Percentiles rank a stretch among this genome's conserved stretches.
Conservation (phyloP, 2,329 filamentous ascomycete species). For the Arthrobotrys pseudoclavata region DNA sequence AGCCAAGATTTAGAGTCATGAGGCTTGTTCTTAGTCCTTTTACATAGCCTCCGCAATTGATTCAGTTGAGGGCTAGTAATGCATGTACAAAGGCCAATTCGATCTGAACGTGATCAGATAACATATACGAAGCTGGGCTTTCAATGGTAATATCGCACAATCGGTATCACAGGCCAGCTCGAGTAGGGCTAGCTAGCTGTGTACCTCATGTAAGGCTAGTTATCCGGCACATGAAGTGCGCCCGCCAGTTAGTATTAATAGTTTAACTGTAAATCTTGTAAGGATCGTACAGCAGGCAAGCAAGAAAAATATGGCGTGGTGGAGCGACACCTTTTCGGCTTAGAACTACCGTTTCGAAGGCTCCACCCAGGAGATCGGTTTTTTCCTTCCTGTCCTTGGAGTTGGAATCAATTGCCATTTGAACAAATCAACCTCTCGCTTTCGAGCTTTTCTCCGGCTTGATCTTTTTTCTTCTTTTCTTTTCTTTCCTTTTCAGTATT, state of each 20-base stretch:
- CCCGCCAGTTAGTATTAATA: neutral
- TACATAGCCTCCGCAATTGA: neutral
- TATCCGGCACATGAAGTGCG: slow-evolving; percentile 13
- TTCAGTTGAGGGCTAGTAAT: neutral
- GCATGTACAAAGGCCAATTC: neutral
- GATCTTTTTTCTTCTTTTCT: neutral
- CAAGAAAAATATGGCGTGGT: slow-evolving; percentile 25
- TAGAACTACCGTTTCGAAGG: slow-evolving; percentile 38
- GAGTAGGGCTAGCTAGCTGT: slow-evolving; percentile 1
- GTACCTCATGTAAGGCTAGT: neutral
- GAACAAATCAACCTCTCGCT: neutral
- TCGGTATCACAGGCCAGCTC: slow-evolving; percentile 23
- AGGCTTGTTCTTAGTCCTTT: neutral
- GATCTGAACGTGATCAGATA: neutral
- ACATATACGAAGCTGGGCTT: neutral
- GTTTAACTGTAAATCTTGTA: neutral
- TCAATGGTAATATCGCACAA: neutral
- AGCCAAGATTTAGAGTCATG: slow-evolving; percentile 11
- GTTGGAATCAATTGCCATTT: neutral
- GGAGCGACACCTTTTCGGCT: slow-evolving; percentile 38
- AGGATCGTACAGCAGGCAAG: slow-evolving; percentile 43
- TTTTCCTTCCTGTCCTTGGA: slow-evolving; percentile 6
- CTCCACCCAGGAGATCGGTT: neutral
- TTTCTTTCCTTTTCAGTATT: neutral
- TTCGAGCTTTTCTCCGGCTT: neutral